Conservation (phyloP, 768 basidiomycete species). For the Mycena epipterygia region DNA sequence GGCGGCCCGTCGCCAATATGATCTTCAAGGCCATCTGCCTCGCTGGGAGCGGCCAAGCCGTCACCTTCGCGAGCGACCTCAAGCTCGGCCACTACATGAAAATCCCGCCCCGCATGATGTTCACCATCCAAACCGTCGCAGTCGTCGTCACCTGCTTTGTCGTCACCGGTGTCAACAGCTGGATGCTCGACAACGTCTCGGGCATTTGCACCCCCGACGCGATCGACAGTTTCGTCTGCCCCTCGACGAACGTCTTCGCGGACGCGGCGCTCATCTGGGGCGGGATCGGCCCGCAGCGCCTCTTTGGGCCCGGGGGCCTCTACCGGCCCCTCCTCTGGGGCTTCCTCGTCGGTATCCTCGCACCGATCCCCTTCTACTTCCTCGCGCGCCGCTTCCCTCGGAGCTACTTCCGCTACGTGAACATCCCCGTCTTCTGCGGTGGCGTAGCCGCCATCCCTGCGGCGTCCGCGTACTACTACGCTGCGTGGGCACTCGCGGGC, state of each 20-base stretch:
- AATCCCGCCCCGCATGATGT: slow-evolving; percentile 86
- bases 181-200: slow-evolving; percentile 78
- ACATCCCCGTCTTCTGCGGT: slow-evolving; percentile 87
- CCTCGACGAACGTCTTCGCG: slow-evolving; percentile 73
- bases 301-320: slow-evolving; percentile 69
- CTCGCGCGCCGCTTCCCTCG: slow-evolving; percentile 87
- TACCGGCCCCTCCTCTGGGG: slow-evolving; percentile 77
- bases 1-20: slow-evolving; percentile 84
- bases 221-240: slow-evolving; percentile 77
- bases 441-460: slow-evolving; percentile 84
- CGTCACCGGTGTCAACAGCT: slow-evolving; percentile 73
- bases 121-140: slow-evolving; percentile 73
- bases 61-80: slow-evolving; percentile 77
- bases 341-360: slow-evolving; percentile 80
- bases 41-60: slow-evolving; percentile 71
- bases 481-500: slow-evolving; percentile 81
- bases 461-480: slow-evolving; percentile 89
- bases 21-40: slow-evolving; percentile 81
- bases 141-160: slow-evolving; percentile 71
- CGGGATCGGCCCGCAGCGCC: slow-evolving; percentile 77
- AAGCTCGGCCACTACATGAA: slow-evolving; percentile 95
- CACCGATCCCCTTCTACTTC: slow-evolving; percentile 87
- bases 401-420: slow-evolving; percentile 86
- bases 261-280: slow-evolving; percentile 87
- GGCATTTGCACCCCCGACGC: slow-evolving; percentile 79